These are phyloP conservation scores for Tetracladium marchalianum DNA, from an alignment of 495 filamentous ascomycete species.

Conservation along the genomic window DNA sequence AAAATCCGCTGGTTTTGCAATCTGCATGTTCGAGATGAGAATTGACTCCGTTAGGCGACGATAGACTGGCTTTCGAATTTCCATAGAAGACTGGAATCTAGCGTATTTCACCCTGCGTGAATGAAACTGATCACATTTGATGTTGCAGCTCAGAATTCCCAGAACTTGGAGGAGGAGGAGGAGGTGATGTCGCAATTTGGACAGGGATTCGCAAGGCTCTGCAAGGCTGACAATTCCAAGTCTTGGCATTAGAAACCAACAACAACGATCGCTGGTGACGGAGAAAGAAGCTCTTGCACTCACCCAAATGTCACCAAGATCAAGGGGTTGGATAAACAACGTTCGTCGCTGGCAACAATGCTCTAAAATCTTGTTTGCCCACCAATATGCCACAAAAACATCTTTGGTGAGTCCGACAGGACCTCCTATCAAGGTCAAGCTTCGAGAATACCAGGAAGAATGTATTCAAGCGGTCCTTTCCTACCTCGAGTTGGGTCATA, in stretches of 20 bases:
- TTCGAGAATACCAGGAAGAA: constrained; percentile 77
- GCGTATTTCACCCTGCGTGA: constrained; percentile 3
- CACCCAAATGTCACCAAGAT: constrained; percentile 19
- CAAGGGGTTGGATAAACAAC: constrained; percentile 16
- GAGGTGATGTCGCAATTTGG: no score
- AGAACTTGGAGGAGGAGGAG: no score
- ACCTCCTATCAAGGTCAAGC: constrained; percentile 30
- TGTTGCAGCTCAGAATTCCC: no score
- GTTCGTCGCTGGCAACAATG: constrained; percentile 6
- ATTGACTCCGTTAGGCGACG: background rate
- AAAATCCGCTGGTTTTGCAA: constrained; percentile 13
- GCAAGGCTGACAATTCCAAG: no score
- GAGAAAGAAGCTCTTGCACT: no score
- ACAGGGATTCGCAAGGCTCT: no score
- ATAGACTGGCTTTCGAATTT: background rate
- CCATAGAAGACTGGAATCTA: constrained; percentile 1
- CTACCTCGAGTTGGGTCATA: constrained; percentile 62
- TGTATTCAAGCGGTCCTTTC: constrained; percentile 78
- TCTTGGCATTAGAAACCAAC: no score
- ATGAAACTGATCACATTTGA: constrained; percentile 6
- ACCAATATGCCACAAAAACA: constrained; percentile 7
- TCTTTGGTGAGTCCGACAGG: background rate
- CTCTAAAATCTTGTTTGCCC: background rate
- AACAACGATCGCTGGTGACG: no score
- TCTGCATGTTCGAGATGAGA: constrained; percentile 19